Evolutionary conservation across 495 filamentous ascomycete genomes (phyloP).

Genomic region (Cladorrhinum samala): DNA sequence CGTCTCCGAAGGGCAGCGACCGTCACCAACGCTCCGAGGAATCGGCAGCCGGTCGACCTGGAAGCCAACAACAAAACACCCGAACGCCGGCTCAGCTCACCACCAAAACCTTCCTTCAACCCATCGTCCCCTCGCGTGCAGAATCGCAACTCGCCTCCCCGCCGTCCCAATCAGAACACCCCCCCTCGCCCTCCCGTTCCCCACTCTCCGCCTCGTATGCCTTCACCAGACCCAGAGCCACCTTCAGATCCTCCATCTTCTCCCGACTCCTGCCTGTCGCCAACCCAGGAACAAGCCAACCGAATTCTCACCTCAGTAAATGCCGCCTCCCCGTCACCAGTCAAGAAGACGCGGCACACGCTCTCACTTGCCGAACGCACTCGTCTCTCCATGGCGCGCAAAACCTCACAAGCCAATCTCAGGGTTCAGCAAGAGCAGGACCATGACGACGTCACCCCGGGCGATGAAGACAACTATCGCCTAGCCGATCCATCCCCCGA

Average conservation of each 20-base stretch:
- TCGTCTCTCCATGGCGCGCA: slow-evolving; percentile 43
- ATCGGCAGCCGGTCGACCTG: background rate
- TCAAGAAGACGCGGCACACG: slow-evolving; percentile 46
- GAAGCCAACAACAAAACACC: slow-evolving; percentile 11
- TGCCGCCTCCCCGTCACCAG: slow-evolving; percentile 45
- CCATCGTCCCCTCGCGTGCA: slow-evolving; percentile 10
- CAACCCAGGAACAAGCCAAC: slow-evolving; percentile 45
- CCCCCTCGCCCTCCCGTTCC: no score
- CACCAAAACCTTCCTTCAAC: background rate
- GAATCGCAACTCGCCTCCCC: no score
- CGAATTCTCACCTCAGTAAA: slow-evolving; percentile 52
- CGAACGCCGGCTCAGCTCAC: background rate
- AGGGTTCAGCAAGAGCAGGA: slow-evolving; percentile 10
- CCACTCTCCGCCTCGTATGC: background rate
- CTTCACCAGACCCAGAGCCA: no score
- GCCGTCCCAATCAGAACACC: no score
- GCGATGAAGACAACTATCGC: slow-evolving; percentile 26
- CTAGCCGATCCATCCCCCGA: slow-evolving; percentile 18
- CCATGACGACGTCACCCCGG: slow-evolving; percentile 14
- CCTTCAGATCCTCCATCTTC: slow-evolving; percentile 12
- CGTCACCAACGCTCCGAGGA: background rate
- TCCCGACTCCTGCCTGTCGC: slow-evolving; percentile 25
- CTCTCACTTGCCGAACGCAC: slow-evolving; percentile 51
- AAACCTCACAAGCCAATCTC: slow-evolving; percentile 27
- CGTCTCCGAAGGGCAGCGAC: slow-evolving; percentile 18